phyloP scores from a whole-genome alignment of 2,329 filamentous ascomycete species.

The Aspergillus fijiensis region DNA sequence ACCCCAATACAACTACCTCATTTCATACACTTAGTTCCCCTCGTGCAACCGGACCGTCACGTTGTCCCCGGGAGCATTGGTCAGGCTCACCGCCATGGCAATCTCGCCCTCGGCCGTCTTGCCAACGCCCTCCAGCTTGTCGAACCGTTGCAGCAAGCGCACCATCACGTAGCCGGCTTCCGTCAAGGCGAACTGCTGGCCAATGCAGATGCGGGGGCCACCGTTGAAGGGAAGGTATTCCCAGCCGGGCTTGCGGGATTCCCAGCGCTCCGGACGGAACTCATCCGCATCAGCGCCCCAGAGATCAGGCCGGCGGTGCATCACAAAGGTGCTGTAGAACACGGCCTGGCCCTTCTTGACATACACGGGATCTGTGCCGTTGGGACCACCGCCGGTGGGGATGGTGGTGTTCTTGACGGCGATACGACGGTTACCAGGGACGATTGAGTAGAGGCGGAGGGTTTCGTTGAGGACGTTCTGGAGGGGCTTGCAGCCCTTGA shows the following conservation, averaged over 20 bases:
- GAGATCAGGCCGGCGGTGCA: conserved; percentile 66
- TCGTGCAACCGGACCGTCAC: conserved; percentile 35
- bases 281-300: conserved; percentile 49
- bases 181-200: conserved; percentile 78
- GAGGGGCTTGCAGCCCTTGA: conserved; percentile 43
- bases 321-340: conserved; percentile 65
- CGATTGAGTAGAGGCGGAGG: conserved; percentile 48
- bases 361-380: conserved; percentile 60
- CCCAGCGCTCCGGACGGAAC: conserved; percentile 70
- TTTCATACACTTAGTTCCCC: conserved; percentile 4
- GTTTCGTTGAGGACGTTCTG: conserved; percentile 40
- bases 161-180: conserved; percentile 68
- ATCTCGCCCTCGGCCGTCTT: conserved; percentile 14
- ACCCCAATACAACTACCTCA: background rate
- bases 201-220: conserved; percentile 71
- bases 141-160: conserved; percentile 70
- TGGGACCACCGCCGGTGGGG: conserved; percentile 59
- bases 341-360: conserved; percentile 66
- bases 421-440: conserved; percentile 47
- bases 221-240: conserved; percentile 75
- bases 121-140: conserved; percentile 52
- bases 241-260: conserved; percentile 63
- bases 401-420: conserved; percentile 45
- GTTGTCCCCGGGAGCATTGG: conserved; percentile 27
- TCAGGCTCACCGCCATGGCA: conserved; percentile 26